phyloP scores from a whole-genome alignment of 352 stramenopile genomes.

The Albugo laibachii region DNA sequence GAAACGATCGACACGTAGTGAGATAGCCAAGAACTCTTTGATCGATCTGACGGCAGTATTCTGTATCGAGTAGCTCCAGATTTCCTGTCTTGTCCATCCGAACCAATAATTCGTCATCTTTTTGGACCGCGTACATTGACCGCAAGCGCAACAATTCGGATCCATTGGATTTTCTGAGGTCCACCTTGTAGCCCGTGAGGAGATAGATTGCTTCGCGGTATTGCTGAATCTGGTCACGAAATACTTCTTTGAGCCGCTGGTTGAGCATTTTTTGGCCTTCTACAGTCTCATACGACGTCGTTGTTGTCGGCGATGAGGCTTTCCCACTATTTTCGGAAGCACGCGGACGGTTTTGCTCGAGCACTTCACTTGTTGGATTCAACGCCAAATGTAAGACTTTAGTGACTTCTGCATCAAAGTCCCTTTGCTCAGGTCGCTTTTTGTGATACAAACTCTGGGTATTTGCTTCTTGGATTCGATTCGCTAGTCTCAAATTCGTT shows the following conservation, averaged over 20 bases:
- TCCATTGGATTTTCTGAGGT: slow-evolving; percentile 52
- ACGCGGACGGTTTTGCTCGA: slow-evolving; percentile 38
- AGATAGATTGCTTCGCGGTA: slow-evolving; percentile 80
- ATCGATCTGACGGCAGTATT: slow-evolving; percentile 47
- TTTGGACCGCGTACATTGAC: slow-evolving; percentile 67
- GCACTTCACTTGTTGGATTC: slow-evolving; percentile 53
- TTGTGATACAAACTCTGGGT: slow-evolving; percentile 42
- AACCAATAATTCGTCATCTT: slow-evolving; percentile 70
- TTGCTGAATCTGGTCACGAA: slow-evolving; percentile 72
- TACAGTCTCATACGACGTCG: slow-evolving; percentile 66
- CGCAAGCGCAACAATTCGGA: slow-evolving; percentile 53
- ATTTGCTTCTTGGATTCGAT: slow-evolving; percentile 45
- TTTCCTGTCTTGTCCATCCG: slow-evolving; percentile 54
- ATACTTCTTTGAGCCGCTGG: slow-evolving; percentile 75
- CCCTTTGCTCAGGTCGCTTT: slow-evolving; percentile 43
- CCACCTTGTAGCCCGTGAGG: slow-evolving; percentile 77
- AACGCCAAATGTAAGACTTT: slow-evolving; percentile 78
- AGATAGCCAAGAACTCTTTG: slow-evolving; percentile 43
- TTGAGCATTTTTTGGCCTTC: slow-evolving; percentile 76
- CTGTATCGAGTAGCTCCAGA: slow-evolving; percentile 68
- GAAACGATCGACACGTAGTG: slow-evolving; percentile 70
- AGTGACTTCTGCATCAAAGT: slow-evolving; percentile 62
- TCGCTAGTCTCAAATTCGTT: slow-evolving; percentile 17
- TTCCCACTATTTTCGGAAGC: slow-evolving; percentile 1
- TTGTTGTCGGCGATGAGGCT: background rate